Base-by-base conservation (phyloP, 2,329 filamentous ascomycete species). In the Penicillium sp. region DNA sequence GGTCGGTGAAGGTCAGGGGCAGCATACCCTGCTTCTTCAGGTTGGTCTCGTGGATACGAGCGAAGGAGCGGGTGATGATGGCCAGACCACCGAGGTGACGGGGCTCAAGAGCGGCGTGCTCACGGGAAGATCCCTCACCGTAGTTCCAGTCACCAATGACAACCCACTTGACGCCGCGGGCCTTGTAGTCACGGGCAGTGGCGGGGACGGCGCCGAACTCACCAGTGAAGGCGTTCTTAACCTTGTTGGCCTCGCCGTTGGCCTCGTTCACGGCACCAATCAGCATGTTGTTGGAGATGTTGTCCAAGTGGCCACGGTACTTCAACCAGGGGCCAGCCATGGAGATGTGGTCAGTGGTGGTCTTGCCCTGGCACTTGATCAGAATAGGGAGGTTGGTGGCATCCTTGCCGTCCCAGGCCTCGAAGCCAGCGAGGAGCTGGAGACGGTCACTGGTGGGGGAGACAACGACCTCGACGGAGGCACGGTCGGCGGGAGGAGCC, bases 11-110 rank as follows among this genome's bases (percentile, higher is more conserved):
- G 68, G 92, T 97, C 62, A 99, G 84, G 69, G 94, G 94, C 79
- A 99, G 89, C 93, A 99, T 96, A 79, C 94, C 94, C 85, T 99
- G 94, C 88, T 99, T 99, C 90, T 99, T 99, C 81, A 99, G 80
- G 85, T 99, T 99, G 82, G 94, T 99, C 84, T 99, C 94, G 84
- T 99, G 94, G 72, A 99, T 99, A 88, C 94, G 94, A 70, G 94
- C 94, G 74, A 99, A 99, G 61, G 85, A 90, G 72, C 90, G 88
- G 71, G 88, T 92, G 74, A 99, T 95, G 81, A 99, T 96, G 70
- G 93, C 94, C 69, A 96, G 85, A 76, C 93, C 94, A 71, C 94
- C 94, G 62, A 99, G 87, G 81, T 97, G 93, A 74, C 94, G 87
- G 72, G 94, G 94, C 83, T 99, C 93, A 58, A 99, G 86, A 76